Evolutionary conservation across 1,284 basidiomycete genomes (phyloP), one percentile per base, ranked within the genome.

Genomic region (Cutaneotrichosporon cyanovorans): DNA sequence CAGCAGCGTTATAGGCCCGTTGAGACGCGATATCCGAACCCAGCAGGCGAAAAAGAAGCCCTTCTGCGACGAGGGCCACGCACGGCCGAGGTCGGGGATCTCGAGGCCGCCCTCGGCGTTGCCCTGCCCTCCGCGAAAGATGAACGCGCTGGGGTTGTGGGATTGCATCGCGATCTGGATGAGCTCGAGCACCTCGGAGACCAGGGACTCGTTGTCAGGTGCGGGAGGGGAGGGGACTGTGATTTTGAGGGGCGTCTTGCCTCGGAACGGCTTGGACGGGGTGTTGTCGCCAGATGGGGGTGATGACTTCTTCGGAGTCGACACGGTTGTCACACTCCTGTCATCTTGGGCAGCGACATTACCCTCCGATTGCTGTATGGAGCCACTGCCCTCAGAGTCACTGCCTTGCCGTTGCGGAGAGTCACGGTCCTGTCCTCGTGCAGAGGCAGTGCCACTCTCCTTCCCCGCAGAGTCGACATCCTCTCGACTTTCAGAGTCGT

Each of bases 41-140:
- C 70, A 72, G 20, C 57, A 58, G 55, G 37, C 5, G 35, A 69
- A 72, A 36, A 63, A 61, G 55, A 66, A 67, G 1, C 70, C 70
- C 40, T 65, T 67, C 4, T 60, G 55, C 4, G 55, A 52, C 12
- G 45, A 46, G 14, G 65, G 62, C 68, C 68, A 72, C 3, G 53
- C 23, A 33, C 63, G 55, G 3, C 61, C 66, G 1, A 67, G 35
- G 38, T 68, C 66, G 5, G 40, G 41, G 23, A 66, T 30, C 22
- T 65, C 55, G n/a, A 71, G 28, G 14, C 66, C 64, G 0, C 66
- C 66, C 5, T 55, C 51, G 20, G 52, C 56, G 32, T 54, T 49
- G 15, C 48, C 56, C 2, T 36, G 42, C 3, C 57, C 61, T 1
- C 51, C 59, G 5, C 50, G 51, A 50, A 66, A 67, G 31, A 62